Percentiles rank a stretch among this genome's conserved stretches.
These are phyloP conservation scores for Daucus carota DNA, from an alignment of 129 eudicot species.

Conservation along the genomic window DNA sequence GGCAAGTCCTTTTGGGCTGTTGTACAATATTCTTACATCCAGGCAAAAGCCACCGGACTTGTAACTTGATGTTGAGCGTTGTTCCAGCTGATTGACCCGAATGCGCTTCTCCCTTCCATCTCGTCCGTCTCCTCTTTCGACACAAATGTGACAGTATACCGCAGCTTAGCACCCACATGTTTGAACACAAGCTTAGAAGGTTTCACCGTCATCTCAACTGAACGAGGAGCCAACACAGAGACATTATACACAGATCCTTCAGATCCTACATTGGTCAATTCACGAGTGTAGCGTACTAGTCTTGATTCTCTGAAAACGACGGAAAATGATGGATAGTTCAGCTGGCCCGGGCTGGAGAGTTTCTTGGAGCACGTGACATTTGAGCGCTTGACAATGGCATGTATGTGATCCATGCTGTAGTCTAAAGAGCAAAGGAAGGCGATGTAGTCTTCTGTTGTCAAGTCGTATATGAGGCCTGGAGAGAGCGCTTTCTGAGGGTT, in stretches of 20 bases:
- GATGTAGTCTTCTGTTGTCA: slow-evolving; percentile 51
- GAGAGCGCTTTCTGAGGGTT: slow-evolving; percentile 84
- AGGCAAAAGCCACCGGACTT: slow-evolving; percentile 69
- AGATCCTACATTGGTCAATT: slow-evolving; percentile 65
- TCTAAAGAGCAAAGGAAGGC: slow-evolving; percentile 70
- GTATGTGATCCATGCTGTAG: slow-evolving; percentile 41
- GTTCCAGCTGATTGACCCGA: slow-evolving; percentile 71
- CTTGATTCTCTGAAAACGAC: slow-evolving; percentile 58
- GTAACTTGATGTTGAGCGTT: slow-evolving; percentile 52
- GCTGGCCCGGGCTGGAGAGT: slow-evolving; percentile 56
- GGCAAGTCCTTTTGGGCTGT: background rate
- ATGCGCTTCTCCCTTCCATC: slow-evolving; percentile 27
- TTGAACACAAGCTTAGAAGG: slow-evolving; percentile 54
- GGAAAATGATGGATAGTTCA: slow-evolving; percentile 89
- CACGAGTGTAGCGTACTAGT: slow-evolving; percentile 64
- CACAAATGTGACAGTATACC: slow-evolving; percentile 65
- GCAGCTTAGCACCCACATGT: slow-evolving; percentile 53
- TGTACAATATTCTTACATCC: slow-evolving; percentile 22
- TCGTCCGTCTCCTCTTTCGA: slow-evolving; percentile 28
- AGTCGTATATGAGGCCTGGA: slow-evolving; percentile 84
- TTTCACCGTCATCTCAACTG: slow-evolving; percentile 45
- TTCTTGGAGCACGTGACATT: slow-evolving; percentile 57
- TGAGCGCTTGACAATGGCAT: slow-evolving; percentile 46
- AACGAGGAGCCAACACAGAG: slow-evolving; percentile 40
- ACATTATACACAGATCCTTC: slow-evolving; percentile 46